A percentile compares a stretch with the other conserved stretches of the same genome.
Conservation (phyloP, 1,284 basidiomycete species). For the Inonotus hispidus region DNA sequence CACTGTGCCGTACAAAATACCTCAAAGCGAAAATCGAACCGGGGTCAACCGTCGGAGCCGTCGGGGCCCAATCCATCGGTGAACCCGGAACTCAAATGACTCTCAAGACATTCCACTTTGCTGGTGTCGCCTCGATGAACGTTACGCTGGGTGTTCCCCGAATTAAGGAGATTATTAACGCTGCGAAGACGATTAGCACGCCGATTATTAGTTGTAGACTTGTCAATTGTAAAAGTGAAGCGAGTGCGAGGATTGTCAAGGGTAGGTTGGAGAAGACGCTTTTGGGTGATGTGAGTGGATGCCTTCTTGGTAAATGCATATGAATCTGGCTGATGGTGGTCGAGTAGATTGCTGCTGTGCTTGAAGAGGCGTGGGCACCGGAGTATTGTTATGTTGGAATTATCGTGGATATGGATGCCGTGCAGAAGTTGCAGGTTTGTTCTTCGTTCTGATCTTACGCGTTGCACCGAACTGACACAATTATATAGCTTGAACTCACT, state of each 20-base stretch:
- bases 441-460: not conserved
- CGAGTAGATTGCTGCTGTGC: constrained; percentile 78
- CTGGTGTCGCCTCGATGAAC: constrained; percentile 99
- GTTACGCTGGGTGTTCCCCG: constrained; percentile 98
- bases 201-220: constrained; percentile 98
- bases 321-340: constrained; percentile 7
- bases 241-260: constrained; percentile 96
- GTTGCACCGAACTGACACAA: not conserved
- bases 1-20: constrained; percentile 88
- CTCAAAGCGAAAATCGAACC: constrained; percentile 94
- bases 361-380: constrained; percentile 95
- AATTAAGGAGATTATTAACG: constrained; percentile 99
- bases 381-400: constrained; percentile 92
- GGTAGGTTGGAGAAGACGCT: constrained; percentile 94
- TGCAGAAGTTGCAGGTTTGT: constrained; percentile 82
- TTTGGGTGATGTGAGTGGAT: constrained; percentile 78
- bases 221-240: constrained; percentile 78
- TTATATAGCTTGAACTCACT: constrained; percentile 77
- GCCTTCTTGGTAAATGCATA: not conserved
- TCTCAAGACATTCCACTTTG: constrained; percentile 99
- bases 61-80: constrained; percentile 98
- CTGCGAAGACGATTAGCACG: constrained; percentile 93
- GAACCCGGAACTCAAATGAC: constrained; percentile 99
- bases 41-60: constrained; percentile 95
- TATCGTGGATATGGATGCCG: constrained; percentile 87